These are phyloP conservation scores for Tylopilus sp. DNA, from an alignment of 768 basidiomycete species.

Conservation along the genomic window DNA sequence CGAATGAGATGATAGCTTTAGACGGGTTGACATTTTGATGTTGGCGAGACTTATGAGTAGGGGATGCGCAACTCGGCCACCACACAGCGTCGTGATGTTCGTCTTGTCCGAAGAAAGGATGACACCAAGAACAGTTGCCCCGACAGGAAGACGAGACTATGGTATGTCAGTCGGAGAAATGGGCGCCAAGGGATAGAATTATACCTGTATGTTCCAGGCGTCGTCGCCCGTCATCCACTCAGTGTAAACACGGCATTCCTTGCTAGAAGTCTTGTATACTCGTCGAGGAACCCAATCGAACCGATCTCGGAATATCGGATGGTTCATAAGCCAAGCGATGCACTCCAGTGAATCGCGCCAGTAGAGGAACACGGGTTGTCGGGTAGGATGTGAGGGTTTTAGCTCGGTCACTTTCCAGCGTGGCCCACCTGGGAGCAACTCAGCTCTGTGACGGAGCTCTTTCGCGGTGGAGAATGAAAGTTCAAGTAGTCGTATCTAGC, in stretches of 20 bases:
- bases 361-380: background rate
- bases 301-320: background rate
- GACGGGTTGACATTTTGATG: background rate
- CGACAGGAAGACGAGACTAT: background rate
- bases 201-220: background rate
- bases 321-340: background rate
- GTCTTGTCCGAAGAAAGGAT: background rate
- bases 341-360: background rate
- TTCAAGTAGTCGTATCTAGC: background rate
- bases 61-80: background rate
- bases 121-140: background rate
- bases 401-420: background rate
- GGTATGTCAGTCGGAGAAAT: background rate
- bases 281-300: background rate
- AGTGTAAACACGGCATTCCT: background rate
- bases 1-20: background rate
- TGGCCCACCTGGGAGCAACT: background rate
- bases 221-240: background rate
- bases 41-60: background rate
- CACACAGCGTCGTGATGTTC: background rate
- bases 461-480: background rate
- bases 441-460: background rate
- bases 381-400: background rate
- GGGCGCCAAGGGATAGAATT: background rate
- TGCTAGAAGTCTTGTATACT: background rate